Percentiles rank a stretch among this genome's conserved stretches.
Conservation (phyloP, 208 protist genomes). For the Strigomonas culicis region DNA sequence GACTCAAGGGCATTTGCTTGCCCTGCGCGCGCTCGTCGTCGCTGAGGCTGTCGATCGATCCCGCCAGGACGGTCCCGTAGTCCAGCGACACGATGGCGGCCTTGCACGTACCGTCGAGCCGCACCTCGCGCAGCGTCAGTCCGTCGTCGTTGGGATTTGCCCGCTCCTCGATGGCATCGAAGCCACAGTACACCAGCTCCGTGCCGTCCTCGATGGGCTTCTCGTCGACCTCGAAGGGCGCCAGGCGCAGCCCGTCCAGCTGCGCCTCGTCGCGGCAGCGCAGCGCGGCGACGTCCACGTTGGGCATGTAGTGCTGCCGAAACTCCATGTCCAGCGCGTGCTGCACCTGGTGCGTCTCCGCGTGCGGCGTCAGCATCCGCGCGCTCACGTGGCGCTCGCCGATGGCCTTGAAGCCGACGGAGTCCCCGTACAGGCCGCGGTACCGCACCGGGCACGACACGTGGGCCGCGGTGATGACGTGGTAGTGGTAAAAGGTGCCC, state of each 20-base stretch:
- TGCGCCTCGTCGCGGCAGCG: conserved; percentile 39
- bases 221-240: conserved; percentile 62
- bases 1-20: conserved; percentile 49
- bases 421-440: conserved; percentile 61
- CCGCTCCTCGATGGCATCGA: conserved; percentile 57
- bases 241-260: background rate
- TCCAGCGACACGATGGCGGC: conserved; percentile 73
- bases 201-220: conserved; percentile 59
- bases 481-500: conserved; percentile 72
- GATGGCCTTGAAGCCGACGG: conserved; percentile 66
- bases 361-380: conserved; percentile 46
- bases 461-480: conserved; percentile 80
- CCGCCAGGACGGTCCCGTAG: conserved; percentile 81
- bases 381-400: conserved; percentile 85
- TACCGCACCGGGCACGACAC: conserved; percentile 77
- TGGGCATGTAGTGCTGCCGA: conserved; percentile 56
- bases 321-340: conserved; percentile 60
- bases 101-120: conserved; percentile 54
- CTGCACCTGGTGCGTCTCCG: conserved; percentile 19
- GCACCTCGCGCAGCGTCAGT: conserved; percentile 30
- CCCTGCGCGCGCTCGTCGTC: conserved; percentile 15
- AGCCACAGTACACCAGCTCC: conserved; percentile 57
- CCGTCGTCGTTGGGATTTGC: conserved; percentile 83
- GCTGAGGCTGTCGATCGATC: conserved; percentile 28
- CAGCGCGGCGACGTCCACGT: conserved; percentile 69